A percentile compares a stretch with the other conserved stretches of the same genome.
phyloP scores from a whole-genome alignment of 345 rosid genomes.

The Psidium guajava region DNA sequence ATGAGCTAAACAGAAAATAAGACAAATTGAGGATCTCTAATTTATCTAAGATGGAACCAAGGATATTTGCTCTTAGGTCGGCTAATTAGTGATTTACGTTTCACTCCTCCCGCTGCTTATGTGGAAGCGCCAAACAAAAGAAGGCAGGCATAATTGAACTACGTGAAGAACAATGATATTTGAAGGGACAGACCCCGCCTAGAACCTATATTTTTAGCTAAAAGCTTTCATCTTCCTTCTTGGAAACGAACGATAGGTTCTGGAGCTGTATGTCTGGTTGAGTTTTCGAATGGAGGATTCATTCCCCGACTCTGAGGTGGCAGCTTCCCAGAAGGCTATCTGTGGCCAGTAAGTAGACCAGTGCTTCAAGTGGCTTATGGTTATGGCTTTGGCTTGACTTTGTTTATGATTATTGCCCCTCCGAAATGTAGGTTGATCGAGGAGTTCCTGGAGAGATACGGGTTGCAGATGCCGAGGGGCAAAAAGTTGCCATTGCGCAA shows the following conservation, averaged over 20 bases:
- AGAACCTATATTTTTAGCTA: background rate
- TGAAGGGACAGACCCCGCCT: background rate
- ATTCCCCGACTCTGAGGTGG: conserved; percentile 70
- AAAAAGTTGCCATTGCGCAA: conserved; percentile 2
- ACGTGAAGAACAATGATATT: background rate
- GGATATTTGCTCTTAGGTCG: background rate
- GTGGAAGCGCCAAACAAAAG: background rate
- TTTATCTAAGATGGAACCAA: background rate
- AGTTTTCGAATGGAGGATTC: conserved; percentile 77
- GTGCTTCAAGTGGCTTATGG: background rate
- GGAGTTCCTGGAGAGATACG: conserved; percentile 55
- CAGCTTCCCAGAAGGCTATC: conserved; percentile 67
- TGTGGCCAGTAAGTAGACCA: conserved; percentile 58
- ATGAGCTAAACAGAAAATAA: background rate
- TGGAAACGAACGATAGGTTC: conserved; percentile 36
- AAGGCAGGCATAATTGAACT: background rate
- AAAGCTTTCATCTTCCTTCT: background rate
- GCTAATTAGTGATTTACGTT: background rate
- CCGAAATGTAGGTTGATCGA: conserved; percentile 60
- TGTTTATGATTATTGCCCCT: background rate
- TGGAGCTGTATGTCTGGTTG: conserved; percentile 92
- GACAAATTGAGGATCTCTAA: background rate
- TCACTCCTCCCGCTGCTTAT: background rate
- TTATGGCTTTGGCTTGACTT: background rate
- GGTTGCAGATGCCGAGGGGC: conserved; percentile 30